Evolutionary conservation across 352 stramenopile species (phyloP), one percentile per base, ranked within the genome.

Genomic region (Lagenidium sp.): DNA sequence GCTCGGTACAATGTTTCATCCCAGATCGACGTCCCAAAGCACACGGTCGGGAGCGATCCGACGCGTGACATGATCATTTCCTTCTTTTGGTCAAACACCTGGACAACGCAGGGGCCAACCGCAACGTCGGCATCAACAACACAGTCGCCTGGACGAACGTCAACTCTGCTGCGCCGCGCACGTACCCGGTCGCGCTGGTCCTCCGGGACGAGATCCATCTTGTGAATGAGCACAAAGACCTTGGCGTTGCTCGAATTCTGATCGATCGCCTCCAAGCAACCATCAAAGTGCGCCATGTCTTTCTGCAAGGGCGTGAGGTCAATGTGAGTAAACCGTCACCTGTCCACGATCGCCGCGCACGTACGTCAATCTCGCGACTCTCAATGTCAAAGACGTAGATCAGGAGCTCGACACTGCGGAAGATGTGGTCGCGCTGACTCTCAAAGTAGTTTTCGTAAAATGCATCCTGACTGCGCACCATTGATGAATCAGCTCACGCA

Each of bases 331-430:
- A n/a, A n/a, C n/a, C 19, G 12, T 16, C 40, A 20, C 15, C 28
- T 32, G 8, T 32, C 8, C 28, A 15, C 24, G 0, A 41, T 11
- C 13, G 34, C 15, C 20, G 6, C 30, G 11, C 39, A 55, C 36
- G 38, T 32, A 85, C 74, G 46, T 88, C 71, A 18, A 91, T 73
- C 38, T 89, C 72, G 24, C 77, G 72, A 41, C 69, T 88, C 40
- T 99, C 95, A 65, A 99, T 98, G 66, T 99, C 95, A 67, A 99
- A 99, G 4, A 99, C 96, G 59, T 99, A 99, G 62, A 99, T 99
- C 25, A 94, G 64, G 41, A 98, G 57, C 68, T 99, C 96, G 21
- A 99, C 97, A 53, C 84, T 97, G 26, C 95, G 82, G 76, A 99
- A 99, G 55, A 99, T 99, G 50, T 97, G 95, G 57, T 99, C 95